A percentile compares a stretch with the other conserved stretches of the same genome.
These are phyloP conservation scores for Hyaloscypha hepaticicola DNA, from an alignment of 495 filamentous ascomycete genomes.

Conservation along the genomic window DNA sequence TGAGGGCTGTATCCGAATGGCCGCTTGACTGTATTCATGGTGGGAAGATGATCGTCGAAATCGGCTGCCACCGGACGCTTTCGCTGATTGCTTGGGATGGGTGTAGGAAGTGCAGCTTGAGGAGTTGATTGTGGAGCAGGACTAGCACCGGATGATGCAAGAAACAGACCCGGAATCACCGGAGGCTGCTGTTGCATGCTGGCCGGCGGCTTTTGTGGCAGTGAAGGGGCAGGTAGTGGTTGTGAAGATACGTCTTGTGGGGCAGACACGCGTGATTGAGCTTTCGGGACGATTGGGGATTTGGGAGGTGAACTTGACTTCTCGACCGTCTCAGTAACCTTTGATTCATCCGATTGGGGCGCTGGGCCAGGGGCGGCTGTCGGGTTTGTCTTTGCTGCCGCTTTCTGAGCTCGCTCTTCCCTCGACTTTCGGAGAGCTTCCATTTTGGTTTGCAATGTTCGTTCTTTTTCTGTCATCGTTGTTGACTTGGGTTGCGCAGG, in stretches of 20 bases:
- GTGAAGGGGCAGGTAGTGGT: not conserved
- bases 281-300: not conserved
- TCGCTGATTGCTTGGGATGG: constrained; percentile 37
- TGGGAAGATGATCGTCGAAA: constrained; percentile 59
- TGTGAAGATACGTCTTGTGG: not conserved
- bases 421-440: constrained; percentile 34
- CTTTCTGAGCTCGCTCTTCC: constrained; percentile 30
- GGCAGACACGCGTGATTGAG: not conserved
- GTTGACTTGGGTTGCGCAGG: constrained; percentile 22
- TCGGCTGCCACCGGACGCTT: constrained; percentile 88
- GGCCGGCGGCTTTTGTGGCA: not conserved
- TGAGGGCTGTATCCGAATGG: constrained; percentile 56
- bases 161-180: constrained; percentile 31
- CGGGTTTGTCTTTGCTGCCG: constrained; percentile 24
- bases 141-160: constrained; percentile 17
- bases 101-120: not conserved
- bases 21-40: constrained; percentile 54
- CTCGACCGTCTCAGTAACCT: not conserved
- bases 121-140: not conserved
- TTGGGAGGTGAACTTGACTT: constrained; percentile 7
- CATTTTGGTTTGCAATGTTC: constrained; percentile 35
- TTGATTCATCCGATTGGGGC: not conserved
- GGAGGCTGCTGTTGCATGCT: constrained; percentile 9
- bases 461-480: constrained; percentile 30
- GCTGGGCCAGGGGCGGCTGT: not conserved